Conservation (phyloP, 116 monocot species). For the Papilionanthe hybrid region DNA sequence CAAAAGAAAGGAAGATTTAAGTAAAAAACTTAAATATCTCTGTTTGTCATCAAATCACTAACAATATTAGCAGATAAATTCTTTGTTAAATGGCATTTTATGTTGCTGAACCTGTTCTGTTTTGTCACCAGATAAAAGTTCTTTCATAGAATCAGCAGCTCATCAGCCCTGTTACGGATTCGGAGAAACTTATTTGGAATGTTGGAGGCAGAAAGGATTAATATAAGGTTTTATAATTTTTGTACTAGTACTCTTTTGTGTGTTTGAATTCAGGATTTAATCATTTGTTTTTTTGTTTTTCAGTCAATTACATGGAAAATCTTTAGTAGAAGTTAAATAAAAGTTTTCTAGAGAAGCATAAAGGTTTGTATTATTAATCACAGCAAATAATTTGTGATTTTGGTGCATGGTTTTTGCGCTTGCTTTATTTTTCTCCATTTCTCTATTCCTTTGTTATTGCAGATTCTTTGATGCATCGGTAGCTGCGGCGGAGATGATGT, state of each 20-base stretch:
- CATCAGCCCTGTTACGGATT: constrained; percentile 51
- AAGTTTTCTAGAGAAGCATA: constrained; percentile 66
- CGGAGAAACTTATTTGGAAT: constrained; percentile 78
- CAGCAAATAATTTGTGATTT: neutral
- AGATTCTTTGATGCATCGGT: constrained; percentile 94
- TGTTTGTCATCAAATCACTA: neutral
- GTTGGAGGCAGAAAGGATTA: constrained; percentile 60
- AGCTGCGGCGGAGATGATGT: constrained; percentile 85
- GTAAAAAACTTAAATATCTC: neutral
- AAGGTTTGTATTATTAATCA: constrained; percentile 37
- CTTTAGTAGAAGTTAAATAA: constrained; percentile 68
- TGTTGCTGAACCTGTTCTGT: neutral
- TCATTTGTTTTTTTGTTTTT: constrained; percentile 2
- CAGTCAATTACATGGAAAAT: constrained; percentile 80
- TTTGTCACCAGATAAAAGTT: constrained; percentile 62
- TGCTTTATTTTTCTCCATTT: constrained; percentile 15
- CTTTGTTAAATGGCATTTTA: neutral
- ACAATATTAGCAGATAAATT: neutral
- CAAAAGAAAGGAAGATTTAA: no score
- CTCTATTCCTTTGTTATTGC: neutral
- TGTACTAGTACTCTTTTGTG: neutral
- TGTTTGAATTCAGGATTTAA: neutral
- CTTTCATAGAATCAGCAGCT: constrained; percentile 66
- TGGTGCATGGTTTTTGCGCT: neutral
- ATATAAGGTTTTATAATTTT: constrained; percentile 48